Conservation (phyloP, 1,284 basidiomycete species). For the Rugiboletus extremiorientalis region DNA sequence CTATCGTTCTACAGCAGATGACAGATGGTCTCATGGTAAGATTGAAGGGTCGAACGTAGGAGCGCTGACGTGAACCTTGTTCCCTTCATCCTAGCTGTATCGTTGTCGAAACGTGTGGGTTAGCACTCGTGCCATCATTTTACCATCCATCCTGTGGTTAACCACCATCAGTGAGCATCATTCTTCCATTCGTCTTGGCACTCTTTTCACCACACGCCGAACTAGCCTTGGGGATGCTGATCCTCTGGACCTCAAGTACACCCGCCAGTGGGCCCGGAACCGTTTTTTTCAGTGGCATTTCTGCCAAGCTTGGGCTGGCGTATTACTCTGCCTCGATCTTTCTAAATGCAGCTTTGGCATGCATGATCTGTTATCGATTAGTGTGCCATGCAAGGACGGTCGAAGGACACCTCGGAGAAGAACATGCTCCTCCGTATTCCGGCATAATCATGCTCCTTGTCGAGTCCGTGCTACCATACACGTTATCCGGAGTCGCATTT, state of each 20-base stretch:
- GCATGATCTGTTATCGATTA: slow-evolving; percentile 14
- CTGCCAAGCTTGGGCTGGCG: slow-evolving; percentile 1
- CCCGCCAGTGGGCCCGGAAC: too few species aligned
- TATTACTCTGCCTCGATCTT: slow-evolving; percentile 10
- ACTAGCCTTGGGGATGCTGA: slow-evolving; percentile 8
- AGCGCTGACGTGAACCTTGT: neutral
- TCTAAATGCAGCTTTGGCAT: slow-evolving; percentile 5
- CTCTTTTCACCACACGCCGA: neutral
- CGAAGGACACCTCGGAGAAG: neutral
- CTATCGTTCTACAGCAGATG: slow-evolving; percentile 8
- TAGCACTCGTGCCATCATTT: slow-evolving; percentile 2
- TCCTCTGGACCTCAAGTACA: neutral
- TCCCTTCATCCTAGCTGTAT: slow-evolving; percentile 4
- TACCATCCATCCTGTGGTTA: slow-evolving; percentile 17
- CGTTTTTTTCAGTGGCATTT: slow-evolving; percentile 3
- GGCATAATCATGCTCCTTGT: slow-evolving; percentile 5
- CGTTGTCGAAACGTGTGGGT: slow-evolving; percentile 9
- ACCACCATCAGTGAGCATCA: slow-evolving; percentile 6
- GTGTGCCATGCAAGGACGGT: neutral
- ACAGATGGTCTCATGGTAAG: slow-evolving; percentile 15
- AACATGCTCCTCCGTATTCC: slow-evolving; percentile 4
- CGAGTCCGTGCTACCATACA: slow-evolving; percentile 19
- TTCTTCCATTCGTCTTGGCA: neutral
- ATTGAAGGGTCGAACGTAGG: neutral
- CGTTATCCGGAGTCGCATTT: slow-evolving; percentile 11